Evolutionary conservation across 345 rosid genomes (phyloP).

Genomic region (Gossypium stocksii): DNA sequence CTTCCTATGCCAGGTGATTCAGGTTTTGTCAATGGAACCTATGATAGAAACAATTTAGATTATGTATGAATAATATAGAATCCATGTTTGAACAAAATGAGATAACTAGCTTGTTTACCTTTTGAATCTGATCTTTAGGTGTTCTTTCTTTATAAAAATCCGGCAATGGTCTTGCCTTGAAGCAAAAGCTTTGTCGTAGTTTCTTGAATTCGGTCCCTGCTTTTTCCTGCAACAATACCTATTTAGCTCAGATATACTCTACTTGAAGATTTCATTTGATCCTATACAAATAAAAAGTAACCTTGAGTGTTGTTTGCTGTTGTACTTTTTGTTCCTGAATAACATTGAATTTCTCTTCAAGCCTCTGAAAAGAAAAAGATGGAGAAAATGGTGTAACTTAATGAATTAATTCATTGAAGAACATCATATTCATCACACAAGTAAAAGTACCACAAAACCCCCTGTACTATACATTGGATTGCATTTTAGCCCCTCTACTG

Average conservation of each 20-base stretch:
- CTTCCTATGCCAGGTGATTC: slow-evolving; percentile 25
- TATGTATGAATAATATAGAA: not conserved
- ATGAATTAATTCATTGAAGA: not conserved
- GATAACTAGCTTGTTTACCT: slow-evolving; percentile 29
- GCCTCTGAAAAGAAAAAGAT: slow-evolving; percentile 41
- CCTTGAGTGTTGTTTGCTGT: slow-evolving; percentile 49
- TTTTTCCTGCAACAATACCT: slow-evolving; percentile 37
- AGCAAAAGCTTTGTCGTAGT: slow-evolving; percentile 64
- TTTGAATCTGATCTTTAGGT: slow-evolving; percentile 34
- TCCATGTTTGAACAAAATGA: not conserved
- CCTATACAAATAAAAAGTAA: slow-evolving; percentile 9
- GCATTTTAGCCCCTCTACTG: no score
- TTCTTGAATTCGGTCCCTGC: slow-evolving; percentile 63
- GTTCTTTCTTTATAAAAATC: slow-evolving; percentile 62
- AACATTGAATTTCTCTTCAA: slow-evolving; percentile 75
- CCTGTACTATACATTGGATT: no score
- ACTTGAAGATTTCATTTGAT: not conserved
- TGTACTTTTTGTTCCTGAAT: slow-evolving; percentile 42
- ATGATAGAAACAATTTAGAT: not conserved
- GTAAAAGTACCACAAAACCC: no score
- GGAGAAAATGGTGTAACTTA: slow-evolving; percentile 1
- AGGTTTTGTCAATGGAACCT: slow-evolving; percentile 31
- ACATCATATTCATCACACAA: not conserved
- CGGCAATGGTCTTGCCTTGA: slow-evolving; percentile 92
- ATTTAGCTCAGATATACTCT: not conserved